Percentiles rank a stretch among this genome's conserved stretches.
Evolutionary conservation across 2,329 filamentous ascomycete species (phyloP).

Genomic region (Lachnellula cervina): DNA sequence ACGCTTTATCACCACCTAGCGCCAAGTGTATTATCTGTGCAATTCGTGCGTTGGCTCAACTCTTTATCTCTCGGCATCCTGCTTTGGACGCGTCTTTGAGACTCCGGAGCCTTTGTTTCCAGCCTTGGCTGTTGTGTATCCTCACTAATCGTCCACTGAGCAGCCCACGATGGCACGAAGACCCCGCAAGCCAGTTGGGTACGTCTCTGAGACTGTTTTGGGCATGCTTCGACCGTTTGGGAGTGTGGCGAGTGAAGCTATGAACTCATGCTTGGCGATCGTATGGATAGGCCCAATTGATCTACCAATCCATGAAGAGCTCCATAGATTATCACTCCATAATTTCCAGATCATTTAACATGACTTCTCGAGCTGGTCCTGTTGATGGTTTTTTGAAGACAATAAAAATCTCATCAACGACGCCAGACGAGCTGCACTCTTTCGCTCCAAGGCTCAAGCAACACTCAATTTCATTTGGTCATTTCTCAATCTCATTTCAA

Average conservation of each 20-base stretch:
- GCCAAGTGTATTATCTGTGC: constrained; percentile 11
- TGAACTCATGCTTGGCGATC: constrained; percentile 3
- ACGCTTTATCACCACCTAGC: constrained; percentile 8
- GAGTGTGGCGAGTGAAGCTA: constrained; percentile 6
- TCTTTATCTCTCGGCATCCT: constrained; percentile 17
- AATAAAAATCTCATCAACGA: constrained; percentile 21
- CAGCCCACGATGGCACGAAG: not conserved
- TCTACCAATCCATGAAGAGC: not conserved
- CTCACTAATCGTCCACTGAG: constrained; percentile 7
- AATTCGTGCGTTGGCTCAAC: constrained; percentile 1
- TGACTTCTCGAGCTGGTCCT: constrained; percentile 18
- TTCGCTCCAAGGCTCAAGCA: constrained; percentile 20
- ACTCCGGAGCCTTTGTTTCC: constrained; percentile 15
- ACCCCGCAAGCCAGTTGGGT: constrained; percentile 3
- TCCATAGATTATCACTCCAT: not conserved
- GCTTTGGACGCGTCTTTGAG: constrained; percentile 5
- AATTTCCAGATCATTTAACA: constrained; percentile 1
- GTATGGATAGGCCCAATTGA: not conserved
- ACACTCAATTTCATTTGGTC: constrained; percentile 5
- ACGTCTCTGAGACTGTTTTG: constrained; percentile 11
- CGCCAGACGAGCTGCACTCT: constrained; percentile 18
- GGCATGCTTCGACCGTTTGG: constrained; percentile 11
- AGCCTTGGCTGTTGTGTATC: constrained; percentile 17
- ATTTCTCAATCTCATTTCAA: not conserved
- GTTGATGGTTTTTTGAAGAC: constrained; percentile 20